A percentile compares a stretch with the other conserved stretches of the same genome.
These are phyloP conservation scores for Penicillium fimorum DNA, from an alignment of 495 filamentous ascomycete species.

Conservation along the genomic window DNA sequence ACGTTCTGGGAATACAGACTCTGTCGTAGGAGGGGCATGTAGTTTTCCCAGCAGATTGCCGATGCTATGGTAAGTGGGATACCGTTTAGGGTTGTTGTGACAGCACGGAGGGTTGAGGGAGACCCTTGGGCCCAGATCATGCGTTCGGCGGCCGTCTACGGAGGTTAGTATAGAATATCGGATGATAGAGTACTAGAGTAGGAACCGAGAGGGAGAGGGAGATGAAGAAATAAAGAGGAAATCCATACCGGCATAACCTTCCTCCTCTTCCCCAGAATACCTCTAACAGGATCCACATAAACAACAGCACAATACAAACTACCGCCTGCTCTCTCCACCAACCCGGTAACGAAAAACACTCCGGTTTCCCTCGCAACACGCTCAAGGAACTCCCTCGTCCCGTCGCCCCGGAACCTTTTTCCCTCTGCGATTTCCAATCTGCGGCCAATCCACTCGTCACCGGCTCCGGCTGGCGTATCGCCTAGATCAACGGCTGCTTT, in stretches of 20 bases:
- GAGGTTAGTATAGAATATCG: not conserved
- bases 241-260: conserved; percentile 82
- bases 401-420: conserved; percentile 66
- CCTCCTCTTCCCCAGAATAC: conserved; percentile 78
- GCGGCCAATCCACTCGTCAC: conserved; percentile 68
- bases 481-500: conserved; percentile 77
- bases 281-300: conserved; percentile 73
- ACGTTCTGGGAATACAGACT: conserved; percentile 88
- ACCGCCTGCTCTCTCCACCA: conserved; percentile 78
- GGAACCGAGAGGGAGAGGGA: too few relatives aligned
- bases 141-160: conserved; percentile 72
- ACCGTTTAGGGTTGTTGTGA: conserved; percentile 76
- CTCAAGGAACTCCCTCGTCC: conserved; percentile 80
- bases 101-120: conserved; percentile 72
- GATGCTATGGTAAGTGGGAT: conserved; percentile 75
- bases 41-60: conserved; percentile 97
- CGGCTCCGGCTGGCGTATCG: conserved; percentile 74
- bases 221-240: conserved; percentile 3
- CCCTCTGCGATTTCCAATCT: conserved; percentile 53
- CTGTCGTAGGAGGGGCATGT: conserved; percentile 84
- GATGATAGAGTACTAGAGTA: not conserved
- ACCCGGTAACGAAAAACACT: conserved; percentile 75
- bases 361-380: conserved; percentile 67
- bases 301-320: conserved; percentile 82
- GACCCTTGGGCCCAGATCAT: conserved; percentile 90